Base-by-base conservation (phyloP, 805 yeast genomes). In the Candida endomychidarum region DNA sequence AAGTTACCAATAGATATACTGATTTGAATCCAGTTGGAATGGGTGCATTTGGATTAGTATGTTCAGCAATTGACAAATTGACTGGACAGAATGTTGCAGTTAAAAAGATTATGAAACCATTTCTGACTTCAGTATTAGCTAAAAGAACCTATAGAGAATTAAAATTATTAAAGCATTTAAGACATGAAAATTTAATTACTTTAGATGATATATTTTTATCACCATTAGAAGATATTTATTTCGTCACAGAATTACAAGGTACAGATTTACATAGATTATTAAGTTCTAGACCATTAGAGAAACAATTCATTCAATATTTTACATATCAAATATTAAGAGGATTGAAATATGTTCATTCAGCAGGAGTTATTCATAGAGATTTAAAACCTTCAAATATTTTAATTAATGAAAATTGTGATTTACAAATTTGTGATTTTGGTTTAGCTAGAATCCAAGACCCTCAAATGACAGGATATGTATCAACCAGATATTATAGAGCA, bases 1-100 rank as follows among this genome's bases (percentile, higher is more conserved):
- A 90, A 63, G 87, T 89, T 48, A 90, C 97, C 29, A 81, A 79
- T 54, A 69, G 96, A 49, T 93, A 93, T 67, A 78, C 86, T 3
- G 96, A 91, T 57, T 74, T 93, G 46, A 91, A 89, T 57, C 99
- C 99, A 2, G 96, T 93, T 37, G 99, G 99, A 0, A 93, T 93
- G 99, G 99, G 99, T 18, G 99, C 99, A 6, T 93, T 93, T 60
- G 99, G 99, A 4, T 75, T 93, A 14, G 99, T 93, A 27, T 93
- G 99, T 50, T 88, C 96, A 7, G 99, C 99, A 1, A 79, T 83
- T 41, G 99, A 93, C 64, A 86, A 83, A 51, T 75, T 90, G 45
- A 89, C 96, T 0, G 81, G 80, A 40, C 96, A 90, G 62, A 87
- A 84, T 51, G 99, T 93, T 25, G 99, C 99, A 34, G 93, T 93